These are phyloP conservation scores for Lodderomyces metapsilosis DNA, from an alignment of 1,139 yeast genomes.

Conservation along the genomic window DNA sequence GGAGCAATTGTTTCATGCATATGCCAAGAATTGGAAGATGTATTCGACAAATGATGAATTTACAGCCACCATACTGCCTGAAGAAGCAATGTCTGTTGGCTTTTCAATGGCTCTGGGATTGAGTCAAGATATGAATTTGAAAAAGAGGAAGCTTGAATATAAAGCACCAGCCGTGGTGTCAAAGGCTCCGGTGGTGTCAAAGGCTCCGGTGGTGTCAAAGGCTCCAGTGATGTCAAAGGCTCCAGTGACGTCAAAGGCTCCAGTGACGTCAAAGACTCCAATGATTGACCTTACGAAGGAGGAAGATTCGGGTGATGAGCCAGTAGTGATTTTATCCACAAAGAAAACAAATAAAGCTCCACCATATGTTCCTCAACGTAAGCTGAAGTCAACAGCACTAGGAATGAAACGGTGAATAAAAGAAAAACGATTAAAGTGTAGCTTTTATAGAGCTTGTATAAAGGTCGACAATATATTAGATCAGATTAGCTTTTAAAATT, in stretches of 20 bases:
- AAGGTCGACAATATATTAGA: too few species aligned
- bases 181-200: neutral
- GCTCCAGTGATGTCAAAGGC: too few species aligned
- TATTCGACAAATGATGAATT: neutral
- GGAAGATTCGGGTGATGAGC: neutral
- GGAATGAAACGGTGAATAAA: neutral
- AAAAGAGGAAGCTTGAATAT: neutral
- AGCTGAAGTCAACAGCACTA: neutral
- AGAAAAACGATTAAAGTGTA: too few species aligned
- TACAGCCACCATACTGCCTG: neutral
- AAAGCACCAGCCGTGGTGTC: neutral
- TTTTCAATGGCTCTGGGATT: neutral
- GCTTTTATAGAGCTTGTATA: too few species aligned
- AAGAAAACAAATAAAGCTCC: conserved; percentile 4
- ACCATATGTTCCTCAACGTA: conserved; percentile 3
- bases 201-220: too few species aligned
- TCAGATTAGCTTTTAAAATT: neutral
- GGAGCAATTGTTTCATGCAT: conserved; percentile 56
- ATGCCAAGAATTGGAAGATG: conserved; percentile 21
- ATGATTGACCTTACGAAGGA: neutral
- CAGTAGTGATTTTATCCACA: neutral
- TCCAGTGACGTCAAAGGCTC: too few species aligned
- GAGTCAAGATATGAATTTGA: neutral
- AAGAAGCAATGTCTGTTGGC: neutral
- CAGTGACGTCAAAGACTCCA: too few species aligned